These are phyloP conservation scores for Rhodocollybia butyracea DNA, from an alignment of 768 basidiomycete genomes.

Conservation along the genomic window DNA sequence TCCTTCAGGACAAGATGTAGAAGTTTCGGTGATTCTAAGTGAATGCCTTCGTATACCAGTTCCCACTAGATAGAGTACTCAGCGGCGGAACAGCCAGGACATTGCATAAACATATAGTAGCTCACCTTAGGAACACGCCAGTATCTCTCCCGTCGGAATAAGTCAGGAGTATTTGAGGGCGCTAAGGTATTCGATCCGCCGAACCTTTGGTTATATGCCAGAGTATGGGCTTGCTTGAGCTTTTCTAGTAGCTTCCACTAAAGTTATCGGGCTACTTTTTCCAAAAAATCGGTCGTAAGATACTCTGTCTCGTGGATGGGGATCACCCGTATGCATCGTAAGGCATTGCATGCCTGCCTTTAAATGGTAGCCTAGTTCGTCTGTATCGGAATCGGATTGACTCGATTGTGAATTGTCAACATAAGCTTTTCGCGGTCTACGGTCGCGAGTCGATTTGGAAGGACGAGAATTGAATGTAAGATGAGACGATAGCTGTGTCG, in stretches of 20 bases:
- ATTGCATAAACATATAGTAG: conserved; percentile 6
- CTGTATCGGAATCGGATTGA: conserved; percentile 24
- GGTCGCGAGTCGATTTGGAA: neutral
- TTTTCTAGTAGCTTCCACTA: conserved; percentile 53
- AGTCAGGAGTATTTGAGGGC: conserved; percentile 11
- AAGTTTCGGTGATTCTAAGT: conserved; percentile 25
- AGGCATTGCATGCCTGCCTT: conserved; percentile 22
- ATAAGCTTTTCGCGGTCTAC: neutral
- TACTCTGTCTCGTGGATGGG: neutral
- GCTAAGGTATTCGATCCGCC: conserved; percentile 10
- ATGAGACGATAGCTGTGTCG: neutral
- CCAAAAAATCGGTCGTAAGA: conserved; percentile 50
- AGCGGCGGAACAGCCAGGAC: too few relatives aligned
- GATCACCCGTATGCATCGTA: neutral
- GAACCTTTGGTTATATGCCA: conserved; percentile 26
- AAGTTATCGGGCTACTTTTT: conserved; percentile 53
- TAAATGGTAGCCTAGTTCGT: conserved; percentile 30
- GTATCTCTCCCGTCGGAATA: conserved; percentile 42
- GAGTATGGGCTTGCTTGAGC: conserved; percentile 48
- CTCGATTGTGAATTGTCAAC: neutral
- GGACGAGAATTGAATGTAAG: neutral
- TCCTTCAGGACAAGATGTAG: conserved; percentile 32
- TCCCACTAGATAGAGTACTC: conserved; percentile 55
- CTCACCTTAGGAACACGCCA: conserved; percentile 60
- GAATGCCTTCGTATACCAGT: conserved; percentile 45